These are phyloP conservation scores for Penicillium longicatenatum DNA, from an alignment of 495 filamentous ascomycete species.

Conservation along the genomic window DNA sequence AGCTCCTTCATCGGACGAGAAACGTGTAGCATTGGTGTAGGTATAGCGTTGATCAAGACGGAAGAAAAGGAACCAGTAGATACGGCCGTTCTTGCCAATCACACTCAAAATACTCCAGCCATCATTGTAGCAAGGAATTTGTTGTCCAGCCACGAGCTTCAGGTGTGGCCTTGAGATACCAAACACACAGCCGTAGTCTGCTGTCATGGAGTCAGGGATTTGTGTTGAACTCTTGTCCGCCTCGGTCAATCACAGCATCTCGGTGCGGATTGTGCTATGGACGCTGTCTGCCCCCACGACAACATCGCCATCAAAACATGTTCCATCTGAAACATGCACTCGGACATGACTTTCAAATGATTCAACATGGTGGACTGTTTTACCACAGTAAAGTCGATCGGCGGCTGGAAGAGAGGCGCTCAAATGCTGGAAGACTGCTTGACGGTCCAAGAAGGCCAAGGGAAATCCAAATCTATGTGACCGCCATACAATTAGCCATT, in stretches of 20 bases:
- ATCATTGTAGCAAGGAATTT: neutral
- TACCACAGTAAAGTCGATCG: too few species aligned
- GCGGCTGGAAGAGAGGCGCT: too few species aligned
- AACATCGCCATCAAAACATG: neutral
- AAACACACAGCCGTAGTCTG: too few species aligned
- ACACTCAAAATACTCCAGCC: neutral
- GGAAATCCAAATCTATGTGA: too few species aligned
- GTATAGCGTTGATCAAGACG: neutral
- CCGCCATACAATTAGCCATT: too few species aligned
- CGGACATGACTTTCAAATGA: too few species aligned
- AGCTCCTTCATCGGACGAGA: neutral
- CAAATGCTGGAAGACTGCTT: too few species aligned
- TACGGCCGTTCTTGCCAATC: neutral
- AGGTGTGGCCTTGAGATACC: neutral
- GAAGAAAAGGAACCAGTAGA: neutral
- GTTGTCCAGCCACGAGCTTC: neutral
- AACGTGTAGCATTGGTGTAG: neutral
- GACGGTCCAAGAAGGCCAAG: too few species aligned
- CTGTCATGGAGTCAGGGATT: too few species aligned
- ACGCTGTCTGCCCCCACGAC: neutral
- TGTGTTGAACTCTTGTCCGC: too few species aligned
- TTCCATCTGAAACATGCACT: too few species aligned
- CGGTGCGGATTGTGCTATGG: neutral
- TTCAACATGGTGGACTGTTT: too few species aligned
- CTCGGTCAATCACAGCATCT: neutral